Evolutionary conservation across 371 early-diverging fungal genomes (phyloP).

Genomic region (Mortierella sp.): DNA sequence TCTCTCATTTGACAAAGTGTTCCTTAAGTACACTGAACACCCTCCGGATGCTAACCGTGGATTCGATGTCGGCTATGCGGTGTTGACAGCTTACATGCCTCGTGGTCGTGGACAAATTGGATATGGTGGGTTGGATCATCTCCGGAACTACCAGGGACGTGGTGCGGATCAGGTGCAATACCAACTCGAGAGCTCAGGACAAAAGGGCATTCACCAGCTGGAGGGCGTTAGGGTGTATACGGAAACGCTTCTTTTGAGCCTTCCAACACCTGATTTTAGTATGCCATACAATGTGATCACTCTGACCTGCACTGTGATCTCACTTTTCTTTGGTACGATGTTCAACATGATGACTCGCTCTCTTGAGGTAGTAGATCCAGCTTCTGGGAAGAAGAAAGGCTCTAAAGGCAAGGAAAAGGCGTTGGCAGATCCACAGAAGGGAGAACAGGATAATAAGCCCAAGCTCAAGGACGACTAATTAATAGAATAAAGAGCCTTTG

Average conservation of each 20-base stretch:
- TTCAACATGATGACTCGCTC: constrained; percentile 85
- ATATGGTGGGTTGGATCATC: constrained; percentile 36
- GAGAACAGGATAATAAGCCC: no score
- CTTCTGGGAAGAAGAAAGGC: constrained; percentile 11
- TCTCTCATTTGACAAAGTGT: constrained; percentile 88
- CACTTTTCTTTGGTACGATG: constrained; percentile 93
- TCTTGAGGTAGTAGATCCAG: constrained; percentile 59
- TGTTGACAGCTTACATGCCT: constrained; percentile 37
- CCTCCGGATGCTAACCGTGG: constrained; percentile 97
- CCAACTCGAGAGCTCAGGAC: not conserved
- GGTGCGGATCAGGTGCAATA: constrained; percentile 26
- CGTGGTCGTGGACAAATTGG: constrained; percentile 43
- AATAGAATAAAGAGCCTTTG: no score
- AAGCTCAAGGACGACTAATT: no score
- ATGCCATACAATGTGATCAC: constrained; percentile 99
- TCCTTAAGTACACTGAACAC: constrained; percentile 94
- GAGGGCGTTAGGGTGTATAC: constrained; percentile 76
- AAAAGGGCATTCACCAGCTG: constrained; percentile 3
- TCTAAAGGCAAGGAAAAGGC: constrained; percentile 7
- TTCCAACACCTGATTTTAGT: constrained; percentile 96
- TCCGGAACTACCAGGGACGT: constrained; percentile 41
- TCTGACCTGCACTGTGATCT: constrained; percentile 93
- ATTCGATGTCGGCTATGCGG: constrained; percentile 85
- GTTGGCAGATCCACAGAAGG: no score
- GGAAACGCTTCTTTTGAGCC: constrained; percentile 81